Evolutionary conservation across 768 basidiomycete species (phyloP), one percentile per base, ranked within the genome.

Genomic region (Suillus occidentalis): DNA sequence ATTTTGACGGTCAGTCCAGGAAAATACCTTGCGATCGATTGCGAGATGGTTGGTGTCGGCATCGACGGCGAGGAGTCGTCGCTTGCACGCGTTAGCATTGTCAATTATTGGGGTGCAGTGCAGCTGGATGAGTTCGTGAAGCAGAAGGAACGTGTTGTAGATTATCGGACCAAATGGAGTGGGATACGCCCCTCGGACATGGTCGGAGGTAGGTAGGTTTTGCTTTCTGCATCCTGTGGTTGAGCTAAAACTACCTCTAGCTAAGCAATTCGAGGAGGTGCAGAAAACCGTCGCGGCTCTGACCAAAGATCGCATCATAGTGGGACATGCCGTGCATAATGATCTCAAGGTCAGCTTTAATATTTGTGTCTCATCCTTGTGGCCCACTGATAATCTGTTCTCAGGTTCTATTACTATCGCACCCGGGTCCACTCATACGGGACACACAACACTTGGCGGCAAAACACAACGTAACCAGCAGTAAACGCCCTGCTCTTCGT

Each of bases 21-120:
- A 57, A 89, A 85, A 71, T 91, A 91, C 67, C 78, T 97, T 50
- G 88, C 94, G 0, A 80, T 99, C 36, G 97, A 99, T 76, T 99
- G 97, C 71, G 97, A 99, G 77, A 97, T 99, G 95, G 96, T 99
- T 13, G 95, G 95, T 6, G 85, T 97, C n/a, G 95, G 95, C 1
- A 82, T 87, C n/a, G 83, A 89, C 31, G 94, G 93, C 25, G 77
- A 76, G 3, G 94, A 97, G 73, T 94, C 92, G 0, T 89, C 90
- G 0, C 83, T 97, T 16, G 96, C 95, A 2, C 88, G 96, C 39
- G 92, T 97, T 67, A 92, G 91, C 60, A 73, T 97, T 47, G 94
- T 98, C 63, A 97, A 98, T 76, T 97, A 87, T 73, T 81, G 92
- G 65, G 97, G 97, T 0, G 87, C 83, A 1, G 81, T 92, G 34